Conservation (phyloP, 2,329 filamentous ascomycete species). For the Alternaria sp. region DNA sequence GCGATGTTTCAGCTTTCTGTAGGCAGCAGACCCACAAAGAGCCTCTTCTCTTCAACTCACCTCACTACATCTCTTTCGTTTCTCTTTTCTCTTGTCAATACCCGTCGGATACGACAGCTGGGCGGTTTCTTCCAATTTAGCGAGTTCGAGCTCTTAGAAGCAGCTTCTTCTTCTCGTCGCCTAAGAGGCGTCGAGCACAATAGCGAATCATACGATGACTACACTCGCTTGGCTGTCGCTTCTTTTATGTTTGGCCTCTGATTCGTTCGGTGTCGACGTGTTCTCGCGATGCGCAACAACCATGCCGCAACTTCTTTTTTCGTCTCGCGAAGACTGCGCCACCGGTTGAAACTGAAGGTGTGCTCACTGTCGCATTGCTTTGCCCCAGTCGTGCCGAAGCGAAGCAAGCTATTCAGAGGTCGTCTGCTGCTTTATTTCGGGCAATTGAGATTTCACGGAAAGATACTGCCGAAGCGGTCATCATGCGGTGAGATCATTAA, state of each 20-base stretch:
- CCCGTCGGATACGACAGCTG: constrained; percentile 20
- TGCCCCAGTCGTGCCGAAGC: not conserved
- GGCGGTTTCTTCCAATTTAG: constrained; percentile 18
- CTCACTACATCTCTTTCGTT: constrained; percentile 17
- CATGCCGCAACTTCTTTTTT: not conserved
- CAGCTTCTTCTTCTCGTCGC: constrained; percentile 1
- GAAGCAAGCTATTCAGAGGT: not conserved
- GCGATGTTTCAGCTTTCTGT: constrained; percentile 16
- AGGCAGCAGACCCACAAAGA: constrained; percentile 22
- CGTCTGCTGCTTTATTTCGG: constrained; percentile 6
- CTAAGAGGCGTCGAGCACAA: constrained; percentile 5
- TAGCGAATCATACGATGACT: constrained; percentile 11
- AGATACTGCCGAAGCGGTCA: not conserved
- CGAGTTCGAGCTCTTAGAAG: constrained; percentile 9
- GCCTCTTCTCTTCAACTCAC: constrained; percentile 21
- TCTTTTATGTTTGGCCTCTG: constrained; percentile 1
- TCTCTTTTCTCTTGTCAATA: constrained; percentile 18
- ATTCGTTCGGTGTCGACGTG: not conserved
- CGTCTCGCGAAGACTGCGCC: not conserved
- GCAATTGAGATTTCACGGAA: not conserved
- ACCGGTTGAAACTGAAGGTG: not conserved
- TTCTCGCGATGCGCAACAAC: not conserved
- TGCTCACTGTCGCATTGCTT: not conserved
- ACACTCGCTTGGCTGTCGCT: not conserved
- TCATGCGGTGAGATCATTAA: constrained; percentile 8